Evolutionary conservation across 2,329 filamentous ascomycete genomes (phyloP), one percentile per base, ranked within the genome.

Genomic region (Penicillium sp.): DNA sequence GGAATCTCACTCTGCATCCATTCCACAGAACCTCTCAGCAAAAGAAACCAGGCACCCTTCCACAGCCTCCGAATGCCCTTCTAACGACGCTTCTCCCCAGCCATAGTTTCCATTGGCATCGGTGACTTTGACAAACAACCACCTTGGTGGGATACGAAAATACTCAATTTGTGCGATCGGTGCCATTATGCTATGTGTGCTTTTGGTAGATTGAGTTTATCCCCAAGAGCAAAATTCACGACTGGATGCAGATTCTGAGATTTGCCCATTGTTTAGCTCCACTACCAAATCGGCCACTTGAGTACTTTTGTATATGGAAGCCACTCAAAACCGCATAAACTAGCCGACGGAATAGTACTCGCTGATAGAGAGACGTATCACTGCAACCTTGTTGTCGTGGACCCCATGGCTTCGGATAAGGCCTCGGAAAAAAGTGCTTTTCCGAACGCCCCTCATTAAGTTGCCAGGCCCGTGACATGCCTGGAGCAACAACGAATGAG

Each of bases 101-200:
- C 90, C 91, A 38, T 83, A 79, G 31, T 85, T 81, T 2, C 86
- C 89, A 1, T 83, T 81, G n/a, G 88, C 85, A 70, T 93, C 90
- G 1, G 85, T 88, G 66, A 93, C 85, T 74, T 93, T 93, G 66
- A 93, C 90, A 67, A 93, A 91, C 1, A 93, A 81, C 90, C 90
- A 93, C 29, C 91, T 83, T 7, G 91, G 91, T 55, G 88, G 88
- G 4, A 93, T 87, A 21, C 90, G 85, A 72, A 92, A 92, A 70
- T 92, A 91, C 67, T 92, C 89, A 54, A 93, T 87, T 7, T 72
- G 83, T 61, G 83, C 82, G 69, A 91, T 91, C 66, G 85, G 88
- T 0, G 82, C 83, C 88, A 90, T 90, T 47, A 7, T 38, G 50
- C n/a, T 67, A 47, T 17, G 17, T n/a, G 30, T 11, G 19, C 19